These are phyloP conservation scores for Botrytis sinoallii DNA, from an alignment of 2,329 filamentous ascomycete species.

Conservation along the genomic window DNA sequence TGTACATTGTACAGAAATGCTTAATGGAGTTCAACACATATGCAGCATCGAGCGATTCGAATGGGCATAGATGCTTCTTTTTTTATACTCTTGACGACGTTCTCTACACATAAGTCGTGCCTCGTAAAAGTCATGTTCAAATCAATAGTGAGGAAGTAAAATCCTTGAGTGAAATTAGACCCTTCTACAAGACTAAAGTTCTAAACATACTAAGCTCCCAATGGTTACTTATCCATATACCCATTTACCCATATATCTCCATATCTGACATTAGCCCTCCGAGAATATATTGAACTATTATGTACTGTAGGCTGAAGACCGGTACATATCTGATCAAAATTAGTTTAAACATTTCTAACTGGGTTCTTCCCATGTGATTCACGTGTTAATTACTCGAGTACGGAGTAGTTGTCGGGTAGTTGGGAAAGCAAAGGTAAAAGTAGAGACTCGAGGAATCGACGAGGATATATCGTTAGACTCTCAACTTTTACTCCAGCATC, in stretches of 20 bases:
- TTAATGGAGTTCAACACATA: background rate
- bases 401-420: background rate
- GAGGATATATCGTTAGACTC: background rate
- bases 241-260: constrained; percentile 3
- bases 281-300: constrained; percentile 2
- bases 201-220: background rate
- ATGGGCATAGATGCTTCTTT: background rate
- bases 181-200: too few species aligned
- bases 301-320: background rate
- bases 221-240: background rate
- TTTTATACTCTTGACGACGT: background rate
- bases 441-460: background rate
- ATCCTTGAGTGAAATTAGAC: background rate
- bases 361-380: background rate
- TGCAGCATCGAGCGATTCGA: background rate
- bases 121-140: background rate
- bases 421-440: background rate
- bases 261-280: background rate
- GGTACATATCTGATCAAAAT: background rate
- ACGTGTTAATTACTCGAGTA: background rate
- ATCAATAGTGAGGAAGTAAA: background rate
- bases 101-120: background rate
- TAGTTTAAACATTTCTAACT: background rate
- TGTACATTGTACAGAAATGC: background rate
- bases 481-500: background rate